A percentile compares a stretch with the other conserved stretches of the same genome.
phyloP scores from a whole-genome alignment of 1,284 basidiomycete species.

The Austroboletus olivaceoglutinosus region DNA sequence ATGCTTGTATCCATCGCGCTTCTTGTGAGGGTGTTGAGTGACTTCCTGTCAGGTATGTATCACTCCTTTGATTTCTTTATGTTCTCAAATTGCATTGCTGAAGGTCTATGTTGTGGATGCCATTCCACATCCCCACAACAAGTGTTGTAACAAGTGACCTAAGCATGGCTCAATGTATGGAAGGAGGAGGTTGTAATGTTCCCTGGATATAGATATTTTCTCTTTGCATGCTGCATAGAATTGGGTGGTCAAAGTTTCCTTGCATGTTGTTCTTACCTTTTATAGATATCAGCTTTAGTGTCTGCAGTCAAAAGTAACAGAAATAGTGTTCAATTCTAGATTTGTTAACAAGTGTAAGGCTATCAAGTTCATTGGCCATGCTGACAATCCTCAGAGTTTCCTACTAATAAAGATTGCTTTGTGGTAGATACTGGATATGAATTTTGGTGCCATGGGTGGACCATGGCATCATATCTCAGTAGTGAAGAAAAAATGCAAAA shows the following conservation, averaged over 20 bases:
- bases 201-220: slow-evolving; percentile 16
- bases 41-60: slow-evolving; percentile 45
- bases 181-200: slow-evolving; percentile 41
- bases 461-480: too few relatives aligned
- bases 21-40: slow-evolving; percentile 63
- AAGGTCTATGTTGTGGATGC: slow-evolving; percentile 45
- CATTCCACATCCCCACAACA: slow-evolving; percentile 61
- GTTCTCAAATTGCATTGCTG: slow-evolving; percentile 22
- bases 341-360: too few relatives aligned
- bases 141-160: slow-evolving; percentile 67
- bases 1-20: slow-evolving; percentile 71
- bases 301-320: too few relatives aligned
- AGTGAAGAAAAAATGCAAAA: too few relatives aligned
- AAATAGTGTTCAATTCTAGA: too few relatives aligned
- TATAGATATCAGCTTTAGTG: too few relatives aligned
- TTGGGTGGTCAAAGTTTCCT: slow-evolving; percentile 7
- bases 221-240: slow-evolving; percentile 8
- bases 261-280: background rate
- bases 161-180: slow-evolving; percentile 64
- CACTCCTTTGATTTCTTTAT: background rate
- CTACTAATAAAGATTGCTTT: too few relatives aligned
- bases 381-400: too few relatives aligned
- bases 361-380: too few relatives aligned
- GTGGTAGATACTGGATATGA: too few relatives aligned
- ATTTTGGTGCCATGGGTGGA: too few relatives aligned